phyloP scores from a whole-genome alignment of 1,284 basidiomycete genomes.

The Rhodotorula sp. region DNA sequence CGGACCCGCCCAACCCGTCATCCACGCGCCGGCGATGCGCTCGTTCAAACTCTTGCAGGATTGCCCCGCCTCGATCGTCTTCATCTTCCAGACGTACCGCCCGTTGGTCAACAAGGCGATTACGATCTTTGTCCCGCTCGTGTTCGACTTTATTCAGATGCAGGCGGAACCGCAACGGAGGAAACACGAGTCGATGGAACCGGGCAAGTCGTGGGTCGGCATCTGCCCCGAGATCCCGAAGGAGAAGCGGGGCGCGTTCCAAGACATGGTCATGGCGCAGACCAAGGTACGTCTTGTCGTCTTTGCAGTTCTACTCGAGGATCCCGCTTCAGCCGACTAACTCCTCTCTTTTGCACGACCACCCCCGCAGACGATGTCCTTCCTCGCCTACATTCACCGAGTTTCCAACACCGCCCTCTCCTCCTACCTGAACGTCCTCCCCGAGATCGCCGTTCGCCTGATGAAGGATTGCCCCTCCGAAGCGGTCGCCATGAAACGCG shows the following conservation, averaged over 20 bases:
- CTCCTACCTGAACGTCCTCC: conserved; percentile 75
- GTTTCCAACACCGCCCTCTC: conserved; percentile 68
- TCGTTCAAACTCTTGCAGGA: conserved; percentile 96
- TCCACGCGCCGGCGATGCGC: conserved; percentile 59
- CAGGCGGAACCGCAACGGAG: conserved; percentile 81
- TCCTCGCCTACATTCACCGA: conserved; percentile 85
- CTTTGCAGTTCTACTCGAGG: not conserved
- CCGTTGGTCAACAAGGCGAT: conserved; percentile 66
- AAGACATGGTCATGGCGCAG: conserved; percentile 87
- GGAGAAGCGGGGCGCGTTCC: conserved; percentile 70
- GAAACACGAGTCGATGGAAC: conserved; percentile 76
- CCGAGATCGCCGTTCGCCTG: conserved; percentile 76
- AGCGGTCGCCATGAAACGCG: conserved; percentile 63
- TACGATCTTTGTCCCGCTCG: conserved; percentile 69
- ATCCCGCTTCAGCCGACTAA: not conserved
- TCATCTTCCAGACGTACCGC: conserved; percentile 79
- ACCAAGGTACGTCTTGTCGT: conserved; percentile 65
- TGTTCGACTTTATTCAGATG: conserved; percentile 69
- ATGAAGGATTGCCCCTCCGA: conserved; percentile 92
- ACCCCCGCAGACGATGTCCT: conserved; percentile 76
- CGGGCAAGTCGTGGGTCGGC: conserved; percentile 77
- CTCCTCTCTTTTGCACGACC: not conserved
- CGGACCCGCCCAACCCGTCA: conserved; percentile 9
- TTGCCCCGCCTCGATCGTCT: conserved; percentile 87
- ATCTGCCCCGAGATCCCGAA: conserved; percentile 63